These are phyloP conservation scores for Gremmenia infestans DNA, from an alignment of 2,329 filamentous ascomycete genomes.

Conservation along the genomic window DNA sequence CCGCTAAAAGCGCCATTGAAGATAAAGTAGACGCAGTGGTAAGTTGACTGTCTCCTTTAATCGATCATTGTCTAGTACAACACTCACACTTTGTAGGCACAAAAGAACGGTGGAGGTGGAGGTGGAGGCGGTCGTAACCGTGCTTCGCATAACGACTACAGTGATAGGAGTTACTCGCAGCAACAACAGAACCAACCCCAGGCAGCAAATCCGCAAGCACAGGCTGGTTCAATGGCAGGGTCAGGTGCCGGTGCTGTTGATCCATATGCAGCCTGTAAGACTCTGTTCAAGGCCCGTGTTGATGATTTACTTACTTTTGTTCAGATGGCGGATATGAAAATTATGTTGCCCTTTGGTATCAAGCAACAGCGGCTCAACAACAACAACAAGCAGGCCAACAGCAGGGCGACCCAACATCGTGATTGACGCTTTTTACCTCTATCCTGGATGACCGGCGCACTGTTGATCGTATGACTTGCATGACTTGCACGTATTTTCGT, in stretches of 20 bases:
- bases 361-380: constrained; percentile 58
- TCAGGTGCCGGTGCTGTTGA: constrained; percentile 43
- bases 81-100: constrained; percentile 37
- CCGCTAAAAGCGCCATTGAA: constrained; percentile 79
- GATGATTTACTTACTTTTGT: constrained; percentile 18
- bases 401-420: constrained; percentile 34
- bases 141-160: constrained; percentile 46
- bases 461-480: constrained; percentile 31
- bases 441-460: constrained; percentile 23
- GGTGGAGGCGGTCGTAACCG: constrained; percentile 40
- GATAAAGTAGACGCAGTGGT: constrained; percentile 90
- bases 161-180: constrained; percentile 49
- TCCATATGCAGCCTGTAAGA: constrained; percentile 71
- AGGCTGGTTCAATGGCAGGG: constrained; percentile 39
- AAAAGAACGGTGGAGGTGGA: constrained; percentile 46
- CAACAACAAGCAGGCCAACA: constrained; percentile 37
- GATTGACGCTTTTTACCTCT: constrained; percentile 22
- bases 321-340: constrained; percentile 75
- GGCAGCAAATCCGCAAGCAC: constrained; percentile 31
- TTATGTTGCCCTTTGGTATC: constrained; percentile 77
- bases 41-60: constrained; percentile 36
- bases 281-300: constrained; percentile 16
- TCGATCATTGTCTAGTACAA: not conserved
- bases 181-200: constrained; percentile 36
- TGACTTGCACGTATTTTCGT: constrained; percentile 28